Percentiles rank a stretch among this genome's conserved stretches.
Conservation (phyloP, 1,139 yeast species). For the Spathaspora sp. region DNA sequence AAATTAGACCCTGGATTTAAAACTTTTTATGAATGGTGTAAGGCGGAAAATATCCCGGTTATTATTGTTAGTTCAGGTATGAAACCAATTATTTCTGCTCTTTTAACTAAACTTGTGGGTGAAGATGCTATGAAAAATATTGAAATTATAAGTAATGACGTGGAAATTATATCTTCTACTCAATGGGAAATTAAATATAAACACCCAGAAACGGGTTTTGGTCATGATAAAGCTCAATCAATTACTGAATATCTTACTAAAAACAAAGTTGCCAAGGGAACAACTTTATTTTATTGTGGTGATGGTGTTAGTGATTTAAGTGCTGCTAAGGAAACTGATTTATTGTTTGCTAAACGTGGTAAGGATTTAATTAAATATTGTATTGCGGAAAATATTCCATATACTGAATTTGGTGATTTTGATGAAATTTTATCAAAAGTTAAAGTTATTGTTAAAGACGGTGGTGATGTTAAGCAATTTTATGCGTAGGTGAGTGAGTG, state of each 20-base stretch:
- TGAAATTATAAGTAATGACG: slow-evolving; percentile 82
- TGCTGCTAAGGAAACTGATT: slow-evolving; percentile 93
- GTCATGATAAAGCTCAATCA: slow-evolving; percentile 90
- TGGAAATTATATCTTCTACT: slow-evolving; percentile 48
- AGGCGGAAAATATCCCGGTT: slow-evolving; percentile 66
- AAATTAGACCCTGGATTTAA: slow-evolving; percentile 89
- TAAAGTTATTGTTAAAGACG: slow-evolving; percentile 26
- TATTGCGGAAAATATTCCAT: slow-evolving; percentile 76
- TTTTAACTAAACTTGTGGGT: slow-evolving; percentile 74
- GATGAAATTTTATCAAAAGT: slow-evolving; percentile 65
- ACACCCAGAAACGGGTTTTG: slow-evolving; percentile 79
- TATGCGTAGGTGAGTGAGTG: background rate
- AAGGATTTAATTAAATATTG: slow-evolving; percentile 87
- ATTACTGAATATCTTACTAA: slow-evolving; percentile 62
- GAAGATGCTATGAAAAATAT: slow-evolving; percentile 69
- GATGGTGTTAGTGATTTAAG: slow-evolving; percentile 95
- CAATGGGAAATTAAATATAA: slow-evolving; percentile 83
- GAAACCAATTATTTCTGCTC: slow-evolving; percentile 83
- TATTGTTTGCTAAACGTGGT: slow-evolving; percentile 90
- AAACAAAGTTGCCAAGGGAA: slow-evolving; percentile 35
- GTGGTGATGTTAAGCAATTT: slow-evolving; percentile 28
- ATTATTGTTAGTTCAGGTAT: slow-evolving; percentile 87
- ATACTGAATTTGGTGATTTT: slow-evolving; percentile 76
- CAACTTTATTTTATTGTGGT: slow-evolving; percentile 78
- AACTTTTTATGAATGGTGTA: slow-evolving; percentile 79